Conservation (phyloP, 2,329 filamentous ascomycete genomes). For the Rhinocladiella similis region DNA sequence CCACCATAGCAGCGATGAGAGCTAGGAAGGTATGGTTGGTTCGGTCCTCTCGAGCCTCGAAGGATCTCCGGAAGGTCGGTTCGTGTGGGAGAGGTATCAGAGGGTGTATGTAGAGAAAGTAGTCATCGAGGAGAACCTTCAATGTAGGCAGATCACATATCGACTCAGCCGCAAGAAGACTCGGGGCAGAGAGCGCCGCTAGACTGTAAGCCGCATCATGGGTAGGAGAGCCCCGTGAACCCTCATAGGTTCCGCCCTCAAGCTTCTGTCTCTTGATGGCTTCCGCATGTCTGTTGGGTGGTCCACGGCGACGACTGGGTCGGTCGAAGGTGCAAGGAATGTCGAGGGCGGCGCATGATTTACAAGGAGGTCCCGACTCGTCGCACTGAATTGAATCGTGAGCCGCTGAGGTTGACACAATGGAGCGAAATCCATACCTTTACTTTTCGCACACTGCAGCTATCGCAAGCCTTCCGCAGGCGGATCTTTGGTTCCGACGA, state of each 20-base stretch:
- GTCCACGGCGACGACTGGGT: slow-evolving; percentile 63
- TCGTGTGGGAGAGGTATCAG: slow-evolving; percentile 49
- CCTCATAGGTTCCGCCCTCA: slow-evolving; percentile 31
- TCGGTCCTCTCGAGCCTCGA: slow-evolving; percentile 44
- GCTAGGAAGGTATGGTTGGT: slow-evolving; percentile 45
- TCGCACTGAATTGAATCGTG: slow-evolving; percentile 54
- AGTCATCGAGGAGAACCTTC: slow-evolving; percentile 46
- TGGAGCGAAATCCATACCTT: slow-evolving; percentile 40
- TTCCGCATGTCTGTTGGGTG: slow-evolving; percentile 67
- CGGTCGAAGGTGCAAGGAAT: slow-evolving; percentile 68
- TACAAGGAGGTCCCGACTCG: slow-evolving; percentile 65
- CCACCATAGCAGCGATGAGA: slow-evolving; percentile 48
- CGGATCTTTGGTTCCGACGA: slow-evolving; percentile 37
- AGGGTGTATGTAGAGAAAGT: slow-evolving; percentile 50
- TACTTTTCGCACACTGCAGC: slow-evolving; percentile 55
- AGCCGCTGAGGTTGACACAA: slow-evolving; percentile 5
- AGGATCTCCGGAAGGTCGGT: slow-evolving; percentile 45
- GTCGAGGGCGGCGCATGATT: slow-evolving; percentile 63
- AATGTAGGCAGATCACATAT: slow-evolving; percentile 45
- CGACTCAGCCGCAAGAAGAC: slow-evolving; percentile 50
- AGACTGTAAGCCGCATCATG: slow-evolving; percentile 53
- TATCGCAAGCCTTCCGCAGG: slow-evolving; percentile 54
- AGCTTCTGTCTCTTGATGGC: slow-evolving; percentile 63
- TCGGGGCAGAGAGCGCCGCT: slow-evolving; percentile 48
- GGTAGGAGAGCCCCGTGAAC: slow-evolving; percentile 45